phyloP scores from a whole-genome alignment of 2,329 filamentous ascomycete species.

The Botrytis tulipae region DNA sequence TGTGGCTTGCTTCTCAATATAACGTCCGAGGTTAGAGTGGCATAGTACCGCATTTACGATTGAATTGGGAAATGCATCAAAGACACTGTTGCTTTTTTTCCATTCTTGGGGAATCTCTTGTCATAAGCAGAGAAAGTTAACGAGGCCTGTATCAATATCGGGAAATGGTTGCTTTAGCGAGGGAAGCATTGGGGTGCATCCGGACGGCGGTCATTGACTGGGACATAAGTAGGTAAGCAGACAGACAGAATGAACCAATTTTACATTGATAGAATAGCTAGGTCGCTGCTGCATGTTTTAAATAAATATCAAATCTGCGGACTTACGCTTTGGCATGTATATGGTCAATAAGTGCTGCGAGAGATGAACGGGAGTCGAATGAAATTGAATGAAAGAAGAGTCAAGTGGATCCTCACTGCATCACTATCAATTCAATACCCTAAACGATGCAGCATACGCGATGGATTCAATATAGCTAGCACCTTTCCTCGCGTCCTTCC shows the following conservation, averaged over 20 bases:
- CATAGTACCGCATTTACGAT: not conserved
- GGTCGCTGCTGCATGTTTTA: not conserved
- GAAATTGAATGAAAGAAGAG: not conserved
- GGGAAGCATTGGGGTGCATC: constrained; percentile 16
- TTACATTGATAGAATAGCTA: not conserved
- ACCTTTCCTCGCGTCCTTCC: not conserved
- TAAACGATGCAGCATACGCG: not conserved
- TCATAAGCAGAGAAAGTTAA: constrained; percentile 3
- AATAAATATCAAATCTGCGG: not conserved
- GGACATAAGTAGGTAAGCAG: not conserved
- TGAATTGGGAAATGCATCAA: not conserved
- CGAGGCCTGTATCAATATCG: constrained; percentile 7
- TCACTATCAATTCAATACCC: not conserved
- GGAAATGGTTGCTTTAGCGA: constrained; percentile 17
- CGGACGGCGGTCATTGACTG: not conserved
- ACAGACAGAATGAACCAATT: not conserved
- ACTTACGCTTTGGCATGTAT: not conserved
- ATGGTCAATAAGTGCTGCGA: not conserved
- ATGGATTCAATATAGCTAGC: not conserved
- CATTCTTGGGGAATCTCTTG: not conserved
- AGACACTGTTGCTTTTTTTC: not conserved
- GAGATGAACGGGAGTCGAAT: not conserved
- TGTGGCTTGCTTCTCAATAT: constrained; percentile 9
- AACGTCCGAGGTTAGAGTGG: constrained; percentile 9
- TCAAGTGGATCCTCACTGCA: not conserved